Evolutionary conservation across 1,284 basidiomycete genomes (phyloP).

Genomic region (Vanrija sp.): DNA sequence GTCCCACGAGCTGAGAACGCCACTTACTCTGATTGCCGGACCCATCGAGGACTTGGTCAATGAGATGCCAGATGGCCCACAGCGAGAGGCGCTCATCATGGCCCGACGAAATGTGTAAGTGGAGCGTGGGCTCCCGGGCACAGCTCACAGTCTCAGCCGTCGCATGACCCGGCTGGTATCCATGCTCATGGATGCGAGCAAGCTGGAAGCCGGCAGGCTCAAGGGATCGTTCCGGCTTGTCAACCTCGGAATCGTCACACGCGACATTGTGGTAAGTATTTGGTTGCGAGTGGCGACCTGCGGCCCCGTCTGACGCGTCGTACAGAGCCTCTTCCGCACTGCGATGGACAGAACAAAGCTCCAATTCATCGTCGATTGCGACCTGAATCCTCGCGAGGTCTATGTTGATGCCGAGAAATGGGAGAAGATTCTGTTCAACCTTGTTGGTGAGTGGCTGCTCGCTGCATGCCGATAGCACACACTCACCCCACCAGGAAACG

Average conservation of each 20-base stretch:
- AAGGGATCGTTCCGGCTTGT: slow-evolving; percentile 44
- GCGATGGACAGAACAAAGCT: slow-evolving; percentile 38
- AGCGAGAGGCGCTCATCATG: slow-evolving; percentile 41
- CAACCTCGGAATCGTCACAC: slow-evolving; percentile 45
- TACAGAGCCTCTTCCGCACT: slow-evolving; percentile 42
- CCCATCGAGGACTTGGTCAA: slow-evolving; percentile 40
- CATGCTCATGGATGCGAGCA: slow-evolving; percentile 46
- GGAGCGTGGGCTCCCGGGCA: not conserved
- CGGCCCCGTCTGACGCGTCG: not conserved
- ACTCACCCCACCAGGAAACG: slow-evolving; percentile 30
- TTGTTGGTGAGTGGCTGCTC: slow-evolving; percentile 28
- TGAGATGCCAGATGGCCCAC: slow-evolving; percentile 28
- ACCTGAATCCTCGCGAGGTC: slow-evolving; percentile 30
- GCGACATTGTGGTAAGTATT: slow-evolving; percentile 41
- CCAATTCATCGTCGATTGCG: slow-evolving; percentile 43
- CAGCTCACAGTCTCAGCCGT: slow-evolving; percentile 11
- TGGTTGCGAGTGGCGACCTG: no score
- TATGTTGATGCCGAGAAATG: slow-evolving; percentile 50
- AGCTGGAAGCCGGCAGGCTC: slow-evolving; percentile 43
- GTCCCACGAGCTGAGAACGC: slow-evolving; percentile 48
- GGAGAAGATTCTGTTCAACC: slow-evolving; percentile 51
- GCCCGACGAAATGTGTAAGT: slow-evolving; percentile 40
- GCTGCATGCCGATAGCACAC: no score
- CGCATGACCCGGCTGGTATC: slow-evolving; percentile 42
- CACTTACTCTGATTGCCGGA: slow-evolving; percentile 47